These are phyloP conservation scores for Psilocybe cyanescens DNA, from an alignment of 768 basidiomycete genomes.

Conservation along the genomic window DNA sequence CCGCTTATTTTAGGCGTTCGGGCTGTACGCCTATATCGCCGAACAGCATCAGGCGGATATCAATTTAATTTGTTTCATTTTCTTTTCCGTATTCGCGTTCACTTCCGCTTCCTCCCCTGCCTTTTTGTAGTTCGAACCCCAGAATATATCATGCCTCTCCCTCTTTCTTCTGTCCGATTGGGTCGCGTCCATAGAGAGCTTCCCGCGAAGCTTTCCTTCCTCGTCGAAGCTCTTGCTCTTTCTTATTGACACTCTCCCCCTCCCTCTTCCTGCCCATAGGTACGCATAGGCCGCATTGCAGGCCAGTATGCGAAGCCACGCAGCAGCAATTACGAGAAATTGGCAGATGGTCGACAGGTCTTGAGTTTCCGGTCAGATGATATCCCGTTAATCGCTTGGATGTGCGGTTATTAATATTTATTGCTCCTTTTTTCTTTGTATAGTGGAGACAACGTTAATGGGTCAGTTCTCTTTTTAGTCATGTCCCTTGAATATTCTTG, in stretches of 20 bases:
- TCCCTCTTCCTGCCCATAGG: slow-evolving; percentile 36
- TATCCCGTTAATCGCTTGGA: too few relatives aligned
- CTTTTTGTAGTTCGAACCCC: background rate
- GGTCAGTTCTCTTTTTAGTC: slow-evolving; percentile 44
- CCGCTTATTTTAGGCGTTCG: background rate
- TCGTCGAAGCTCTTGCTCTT: background rate
- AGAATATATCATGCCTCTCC: background rate
- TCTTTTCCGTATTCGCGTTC: background rate
- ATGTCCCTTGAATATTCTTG: background rate
- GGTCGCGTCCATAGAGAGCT: background rate
- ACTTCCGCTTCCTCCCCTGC: background rate
- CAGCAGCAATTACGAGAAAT: slow-evolving; percentile 78
- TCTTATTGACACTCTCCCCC: background rate
- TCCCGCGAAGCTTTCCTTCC: background rate
- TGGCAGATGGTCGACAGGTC: slow-evolving; percentile 71
- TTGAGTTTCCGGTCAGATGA: slow-evolving; percentile 78
- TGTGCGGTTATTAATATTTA: background rate
- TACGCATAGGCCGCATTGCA: slow-evolving; percentile 89
- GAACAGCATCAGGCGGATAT: background rate
- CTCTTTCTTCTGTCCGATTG: background rate
- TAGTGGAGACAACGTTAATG: slow-evolving; percentile 97
- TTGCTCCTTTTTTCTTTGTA: slow-evolving; percentile 5
- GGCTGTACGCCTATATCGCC: background rate
- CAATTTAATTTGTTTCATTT: background rate
- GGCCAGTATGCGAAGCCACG: slow-evolving; percentile 97